Evolutionary conservation across 2,329 filamentous ascomycete species (phyloP).

Genomic region (Fusarium drepaniforme): DNA sequence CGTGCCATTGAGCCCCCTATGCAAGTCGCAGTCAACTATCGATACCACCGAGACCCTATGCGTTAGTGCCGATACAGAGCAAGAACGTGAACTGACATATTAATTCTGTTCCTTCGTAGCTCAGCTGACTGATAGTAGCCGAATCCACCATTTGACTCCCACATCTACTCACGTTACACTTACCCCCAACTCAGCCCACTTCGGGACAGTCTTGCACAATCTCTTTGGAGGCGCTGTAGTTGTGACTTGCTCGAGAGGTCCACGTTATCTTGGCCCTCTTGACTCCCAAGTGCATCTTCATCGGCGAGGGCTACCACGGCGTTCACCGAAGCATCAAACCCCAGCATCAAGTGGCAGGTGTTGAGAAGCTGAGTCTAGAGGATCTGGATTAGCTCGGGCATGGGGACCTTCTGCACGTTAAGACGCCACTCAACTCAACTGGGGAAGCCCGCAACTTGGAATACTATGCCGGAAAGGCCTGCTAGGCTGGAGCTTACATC

Average conservation of each 20-base stretch:
- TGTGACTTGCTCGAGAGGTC: neutral
- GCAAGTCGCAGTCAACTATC: neutral
- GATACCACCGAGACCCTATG: neutral
- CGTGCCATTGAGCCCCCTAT: neutral
- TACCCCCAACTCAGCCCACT: neutral
- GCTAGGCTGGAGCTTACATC: slow-evolving; percentile 73
- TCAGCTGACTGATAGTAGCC: neutral
- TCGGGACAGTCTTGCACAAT: neutral
- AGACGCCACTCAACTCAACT: neutral
- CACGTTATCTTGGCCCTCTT: neutral
- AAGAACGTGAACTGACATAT: neutral
- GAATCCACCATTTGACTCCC: neutral
- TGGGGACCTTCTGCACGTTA: neutral
- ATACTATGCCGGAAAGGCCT: neutral
- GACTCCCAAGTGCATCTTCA: neutral
- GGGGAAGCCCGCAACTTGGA: neutral
- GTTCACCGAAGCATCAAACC: neutral
- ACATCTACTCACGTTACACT: neutral
- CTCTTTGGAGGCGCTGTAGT: neutral
- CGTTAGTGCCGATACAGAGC: neutral
- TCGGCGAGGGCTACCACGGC: neutral
- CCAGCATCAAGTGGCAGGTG: neutral
- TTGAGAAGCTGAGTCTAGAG: neutral
- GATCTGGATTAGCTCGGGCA: neutral
- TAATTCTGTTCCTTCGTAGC: no score